phyloP scores from a whole-genome alignment of 1,284 basidiomycete genomes.

The Cronartium quercuum region DNA sequence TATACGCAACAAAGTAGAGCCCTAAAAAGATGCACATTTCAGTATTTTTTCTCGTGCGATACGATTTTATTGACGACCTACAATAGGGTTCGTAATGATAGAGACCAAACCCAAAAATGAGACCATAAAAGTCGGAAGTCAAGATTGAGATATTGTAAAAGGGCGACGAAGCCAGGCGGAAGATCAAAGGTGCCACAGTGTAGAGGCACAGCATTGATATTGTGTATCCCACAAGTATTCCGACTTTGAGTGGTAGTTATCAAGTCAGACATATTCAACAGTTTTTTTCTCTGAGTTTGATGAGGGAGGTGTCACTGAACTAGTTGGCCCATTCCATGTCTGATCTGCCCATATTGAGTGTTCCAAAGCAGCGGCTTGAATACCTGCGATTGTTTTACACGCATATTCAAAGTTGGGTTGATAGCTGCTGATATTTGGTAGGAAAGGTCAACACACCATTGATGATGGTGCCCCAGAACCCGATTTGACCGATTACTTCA shows the following conservation, averaged over 20 bases:
- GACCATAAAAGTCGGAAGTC: constrained; percentile 74
- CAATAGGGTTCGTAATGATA: constrained; percentile 43
- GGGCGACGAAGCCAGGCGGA: constrained; percentile 53
- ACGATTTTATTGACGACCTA: not conserved
- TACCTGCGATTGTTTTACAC: constrained; percentile 40
- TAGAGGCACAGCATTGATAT: constrained; percentile 66
- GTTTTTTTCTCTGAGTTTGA: no score
- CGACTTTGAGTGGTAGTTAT: constrained; percentile 53
- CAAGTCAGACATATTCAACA: not conserved
- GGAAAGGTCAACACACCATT: constrained; percentile 53
- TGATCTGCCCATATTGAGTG: constrained; percentile 60
- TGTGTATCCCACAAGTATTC: constrained; percentile 67
- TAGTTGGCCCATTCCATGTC: constrained; percentile 64
- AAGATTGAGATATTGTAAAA: constrained; percentile 53
- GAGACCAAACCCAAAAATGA: constrained; percentile 64
- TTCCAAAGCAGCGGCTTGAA: constrained; percentile 66
- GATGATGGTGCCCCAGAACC: constrained; percentile 72
- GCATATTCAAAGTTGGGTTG: not conserved
- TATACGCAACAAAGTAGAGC: not conserved
- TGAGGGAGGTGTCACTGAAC: constrained; percentile 50
- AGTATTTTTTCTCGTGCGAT: not conserved
- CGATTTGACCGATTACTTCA: constrained; percentile 69
- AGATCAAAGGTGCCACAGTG: constrained; percentile 73
- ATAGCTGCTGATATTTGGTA: not conserved
- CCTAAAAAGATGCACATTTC: not conserved